Evolutionary conservation across 148 eudicot species (phyloP).

Genomic region (Chenopodium berlandieri): DNA sequence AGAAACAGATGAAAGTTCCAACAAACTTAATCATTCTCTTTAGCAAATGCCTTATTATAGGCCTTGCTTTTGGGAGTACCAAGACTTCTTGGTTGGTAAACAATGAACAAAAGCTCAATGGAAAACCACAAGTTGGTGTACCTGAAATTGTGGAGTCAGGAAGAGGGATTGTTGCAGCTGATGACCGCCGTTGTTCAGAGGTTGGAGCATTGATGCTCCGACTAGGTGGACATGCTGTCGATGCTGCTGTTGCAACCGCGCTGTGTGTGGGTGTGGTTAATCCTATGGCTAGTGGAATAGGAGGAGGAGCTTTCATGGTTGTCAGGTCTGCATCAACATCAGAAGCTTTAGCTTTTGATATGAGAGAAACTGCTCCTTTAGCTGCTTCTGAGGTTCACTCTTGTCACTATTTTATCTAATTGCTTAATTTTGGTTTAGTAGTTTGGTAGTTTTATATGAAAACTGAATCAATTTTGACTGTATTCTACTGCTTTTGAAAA

Average conservation of each 20-base stretch:
- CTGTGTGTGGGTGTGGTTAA: constrained; percentile 81
- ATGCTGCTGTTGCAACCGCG: constrained; percentile 93
- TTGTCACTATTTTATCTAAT: background rate
- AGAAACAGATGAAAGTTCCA: constrained; percentile 9
- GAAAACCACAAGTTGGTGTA: constrained; percentile 6
- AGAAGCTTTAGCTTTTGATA: constrained; percentile 58
- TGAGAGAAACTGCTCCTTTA: constrained; percentile 87
- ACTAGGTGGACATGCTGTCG: constrained; percentile 85
- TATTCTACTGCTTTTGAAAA: no score
- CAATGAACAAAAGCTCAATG: constrained; percentile 10
- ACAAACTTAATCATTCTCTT: background rate
- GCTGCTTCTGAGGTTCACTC: constrained; percentile 76
- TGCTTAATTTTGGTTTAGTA: background rate
- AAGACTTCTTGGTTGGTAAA: constrained; percentile 22
- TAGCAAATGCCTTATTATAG: constrained; percentile 27
- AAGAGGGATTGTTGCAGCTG: constrained; percentile 87
- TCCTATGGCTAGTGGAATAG: constrained; percentile 85
- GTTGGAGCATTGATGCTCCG: constrained; percentile 68
- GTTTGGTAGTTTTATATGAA: background rate
- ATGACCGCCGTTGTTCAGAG: constrained; percentile 85
- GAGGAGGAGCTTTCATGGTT: constrained; percentile 96
- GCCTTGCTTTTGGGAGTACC: constrained; percentile 36
- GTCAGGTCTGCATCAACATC: constrained; percentile 59
- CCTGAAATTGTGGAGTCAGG: constrained; percentile 55
- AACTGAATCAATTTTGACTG: background rate